Evolutionary conservation across 2,329 filamentous ascomycete species (phyloP).

Genomic region (Cercospora canescens): DNA sequence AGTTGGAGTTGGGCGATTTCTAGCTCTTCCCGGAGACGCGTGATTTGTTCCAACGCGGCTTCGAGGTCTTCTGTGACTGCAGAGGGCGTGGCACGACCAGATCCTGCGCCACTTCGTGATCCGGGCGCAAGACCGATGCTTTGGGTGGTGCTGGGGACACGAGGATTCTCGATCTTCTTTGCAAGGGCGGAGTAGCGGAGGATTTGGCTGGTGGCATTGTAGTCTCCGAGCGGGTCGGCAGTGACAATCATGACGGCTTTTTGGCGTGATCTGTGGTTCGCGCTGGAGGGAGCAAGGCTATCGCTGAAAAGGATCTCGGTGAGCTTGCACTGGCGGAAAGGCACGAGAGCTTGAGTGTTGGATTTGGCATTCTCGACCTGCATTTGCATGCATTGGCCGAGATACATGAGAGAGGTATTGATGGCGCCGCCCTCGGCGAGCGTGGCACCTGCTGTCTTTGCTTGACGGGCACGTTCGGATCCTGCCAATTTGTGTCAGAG

Average conservation of each 20-base stretch:
- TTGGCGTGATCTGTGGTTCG: slow-evolving; percentile 66
- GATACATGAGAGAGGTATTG: slow-evolving; percentile 97
- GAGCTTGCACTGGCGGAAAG: slow-evolving; percentile 62
- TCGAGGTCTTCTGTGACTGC: slow-evolving; percentile 69
- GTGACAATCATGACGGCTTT: slow-evolving; percentile 96
- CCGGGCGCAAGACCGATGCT: slow-evolving; percentile 54
- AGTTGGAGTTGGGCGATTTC: slow-evolving; percentile 71
- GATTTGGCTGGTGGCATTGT: slow-evolving; percentile 95
- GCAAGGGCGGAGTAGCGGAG: slow-evolving; percentile 91
- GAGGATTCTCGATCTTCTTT: slow-evolving; percentile 86
- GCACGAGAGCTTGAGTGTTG: slow-evolving; percentile 62
- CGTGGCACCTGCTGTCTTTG: slow-evolving; percentile 90
- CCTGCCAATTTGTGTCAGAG: slow-evolving; percentile 41
- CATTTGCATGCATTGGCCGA: slow-evolving; percentile 95
- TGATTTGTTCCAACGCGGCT: slow-evolving; percentile 76
- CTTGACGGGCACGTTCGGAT: slow-evolving; percentile 87
- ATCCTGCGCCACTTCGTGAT: slow-evolving; percentile 25
- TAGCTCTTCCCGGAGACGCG: slow-evolving; percentile 74
- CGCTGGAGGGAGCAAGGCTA: slow-evolving; percentile 47
- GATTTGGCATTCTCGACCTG: slow-evolving; percentile 77
- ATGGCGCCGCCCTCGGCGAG: slow-evolving; percentile 97
- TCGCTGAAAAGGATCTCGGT: slow-evolving; percentile 56
- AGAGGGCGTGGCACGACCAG: slow-evolving; percentile 46
- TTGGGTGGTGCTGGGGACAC: slow-evolving; percentile 78
- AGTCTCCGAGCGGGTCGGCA: slow-evolving; percentile 88